A percentile compares a stretch with the other conserved stretches of the same genome.
phyloP scores from a whole-genome alignment of 257 asterid species.

The Nicotiana obtusifolia region DNA sequence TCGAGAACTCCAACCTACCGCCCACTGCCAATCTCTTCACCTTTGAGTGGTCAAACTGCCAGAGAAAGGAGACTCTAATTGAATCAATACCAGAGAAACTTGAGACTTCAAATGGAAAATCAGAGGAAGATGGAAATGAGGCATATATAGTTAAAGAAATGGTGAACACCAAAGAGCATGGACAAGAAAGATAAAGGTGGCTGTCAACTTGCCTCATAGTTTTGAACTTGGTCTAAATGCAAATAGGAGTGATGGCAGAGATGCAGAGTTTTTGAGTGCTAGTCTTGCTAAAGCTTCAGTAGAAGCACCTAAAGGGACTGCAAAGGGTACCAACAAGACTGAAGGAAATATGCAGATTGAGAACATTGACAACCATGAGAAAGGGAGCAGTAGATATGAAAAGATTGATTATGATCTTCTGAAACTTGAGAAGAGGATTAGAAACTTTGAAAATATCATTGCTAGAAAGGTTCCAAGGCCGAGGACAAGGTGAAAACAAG shows the following conservation, averaged over 20 bases:
- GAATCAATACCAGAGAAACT: neutral
- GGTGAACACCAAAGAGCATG: neutral
- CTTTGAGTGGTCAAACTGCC: neutral
- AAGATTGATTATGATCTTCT: neutral
- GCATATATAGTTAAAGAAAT: neutral
- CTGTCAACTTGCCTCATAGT: neutral
- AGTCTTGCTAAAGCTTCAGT: neutral
- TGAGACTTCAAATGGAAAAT: neutral
- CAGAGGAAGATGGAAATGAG: neutral
- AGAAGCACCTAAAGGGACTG: neutral
- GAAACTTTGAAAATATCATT: neutral
- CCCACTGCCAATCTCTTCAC: neutral
- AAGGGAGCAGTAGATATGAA: neutral
- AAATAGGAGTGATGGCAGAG: neutral
- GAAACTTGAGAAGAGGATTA: slow-evolving; percentile 9
- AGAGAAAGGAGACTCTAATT: neutral
- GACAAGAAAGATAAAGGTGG: neutral
- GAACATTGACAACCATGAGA: neutral
- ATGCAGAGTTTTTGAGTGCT: neutral
- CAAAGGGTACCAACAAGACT: neutral
- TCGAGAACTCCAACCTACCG: neutral
- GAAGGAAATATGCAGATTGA: neutral
- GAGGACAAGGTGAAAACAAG: neutral
- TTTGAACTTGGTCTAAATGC: neutral
- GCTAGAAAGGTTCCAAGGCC: neutral